Percentiles rank a stretch among this genome's conserved stretches.
Conservation (phyloP, 306 rosid species). For the Rubus idaeus region DNA sequence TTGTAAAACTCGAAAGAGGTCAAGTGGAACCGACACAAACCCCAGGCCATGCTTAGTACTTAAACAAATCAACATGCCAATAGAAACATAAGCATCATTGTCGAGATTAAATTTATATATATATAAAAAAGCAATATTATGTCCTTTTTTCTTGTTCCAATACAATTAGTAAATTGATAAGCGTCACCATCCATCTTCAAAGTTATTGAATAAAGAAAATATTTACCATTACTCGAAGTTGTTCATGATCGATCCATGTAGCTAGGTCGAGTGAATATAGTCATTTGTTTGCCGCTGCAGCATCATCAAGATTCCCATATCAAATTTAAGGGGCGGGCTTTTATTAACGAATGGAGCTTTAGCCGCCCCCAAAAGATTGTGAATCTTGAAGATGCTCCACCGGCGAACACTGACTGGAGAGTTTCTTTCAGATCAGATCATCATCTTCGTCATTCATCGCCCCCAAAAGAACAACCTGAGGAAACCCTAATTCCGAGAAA, state of each 20-base stretch:
- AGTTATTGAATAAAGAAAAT: background rate
- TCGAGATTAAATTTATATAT: background rate
- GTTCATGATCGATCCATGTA: background rate
- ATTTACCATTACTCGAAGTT: background rate
- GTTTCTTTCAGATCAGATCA: constrained; percentile 12
- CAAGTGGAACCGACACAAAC: constrained; percentile 10
- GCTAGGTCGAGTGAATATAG: constrained; percentile 1
- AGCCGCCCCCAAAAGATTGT: constrained; percentile 30
- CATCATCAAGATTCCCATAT: constrained; percentile 94
- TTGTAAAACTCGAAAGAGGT: background rate
- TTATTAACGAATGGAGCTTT: background rate
- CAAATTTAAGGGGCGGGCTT: constrained; percentile 16
- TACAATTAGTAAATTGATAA: background rate
- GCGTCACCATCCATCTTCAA: background rate
- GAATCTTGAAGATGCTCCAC: constrained; percentile 99
- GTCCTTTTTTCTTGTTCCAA: background rate
- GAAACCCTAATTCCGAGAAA: background rate
- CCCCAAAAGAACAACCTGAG: background rate
- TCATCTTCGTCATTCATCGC: background rate
- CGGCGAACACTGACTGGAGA: constrained; percentile 57
- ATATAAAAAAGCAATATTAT: background rate
- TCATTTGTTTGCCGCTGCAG: constrained; percentile 54
- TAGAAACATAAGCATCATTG: background rate
- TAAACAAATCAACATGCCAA: constrained; percentile 7
- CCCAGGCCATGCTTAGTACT: constrained; percentile 9